Evolutionary conservation across 2,329 filamentous ascomycete species (phyloP).

Genomic region (Aspergillus pseudoglaucus): DNA sequence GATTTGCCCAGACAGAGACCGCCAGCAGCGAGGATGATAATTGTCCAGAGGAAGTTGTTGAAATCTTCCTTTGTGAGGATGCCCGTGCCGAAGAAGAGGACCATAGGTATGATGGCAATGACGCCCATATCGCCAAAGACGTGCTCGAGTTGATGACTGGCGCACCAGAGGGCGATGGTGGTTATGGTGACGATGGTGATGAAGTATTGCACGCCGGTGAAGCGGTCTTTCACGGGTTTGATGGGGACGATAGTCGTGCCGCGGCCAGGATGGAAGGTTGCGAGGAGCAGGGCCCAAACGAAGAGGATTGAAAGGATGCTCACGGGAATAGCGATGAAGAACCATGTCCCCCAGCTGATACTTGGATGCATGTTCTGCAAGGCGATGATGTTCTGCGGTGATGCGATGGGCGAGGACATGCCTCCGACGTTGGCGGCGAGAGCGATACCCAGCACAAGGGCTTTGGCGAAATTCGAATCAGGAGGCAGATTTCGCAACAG

Average conservation of each 20-base stretch:
- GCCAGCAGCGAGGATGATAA: constrained; percentile 94
- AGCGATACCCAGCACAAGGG: constrained; percentile 89
- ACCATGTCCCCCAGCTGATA: constrained; percentile 93
- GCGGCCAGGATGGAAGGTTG: constrained; percentile 76
- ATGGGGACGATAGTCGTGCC: constrained; percentile 89
- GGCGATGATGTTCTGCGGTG: constrained; percentile 94
- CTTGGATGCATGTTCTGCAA: constrained; percentile 90
- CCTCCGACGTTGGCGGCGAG: constrained; percentile 93
- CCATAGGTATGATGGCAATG: constrained; percentile 90
- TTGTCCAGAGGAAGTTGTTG: constrained; percentile 99
- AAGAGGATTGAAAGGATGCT: constrained; percentile 80
- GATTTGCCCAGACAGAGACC: constrained; percentile 89
- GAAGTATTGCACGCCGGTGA: constrained; percentile 87
- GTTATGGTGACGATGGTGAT: constrained; percentile 73
- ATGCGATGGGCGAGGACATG: constrained; percentile 93
- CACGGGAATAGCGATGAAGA: constrained; percentile 90
- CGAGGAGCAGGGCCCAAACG: constrained; percentile 81
- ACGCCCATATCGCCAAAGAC: constrained; percentile 98
- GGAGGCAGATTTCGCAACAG: constrained; percentile 87
- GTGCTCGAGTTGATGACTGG: constrained; percentile 77
- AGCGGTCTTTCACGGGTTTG: constrained; percentile 78
- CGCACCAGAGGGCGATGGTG: constrained; percentile 89
- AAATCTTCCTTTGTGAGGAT: constrained; percentile 98
- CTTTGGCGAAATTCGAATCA: constrained; percentile 89
- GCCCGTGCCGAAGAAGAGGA: constrained; percentile 92